These are phyloP conservation scores for Rosellinia necatrix DNA, from an alignment of 2,329 filamentous ascomycete species.

Conservation along the genomic window DNA sequence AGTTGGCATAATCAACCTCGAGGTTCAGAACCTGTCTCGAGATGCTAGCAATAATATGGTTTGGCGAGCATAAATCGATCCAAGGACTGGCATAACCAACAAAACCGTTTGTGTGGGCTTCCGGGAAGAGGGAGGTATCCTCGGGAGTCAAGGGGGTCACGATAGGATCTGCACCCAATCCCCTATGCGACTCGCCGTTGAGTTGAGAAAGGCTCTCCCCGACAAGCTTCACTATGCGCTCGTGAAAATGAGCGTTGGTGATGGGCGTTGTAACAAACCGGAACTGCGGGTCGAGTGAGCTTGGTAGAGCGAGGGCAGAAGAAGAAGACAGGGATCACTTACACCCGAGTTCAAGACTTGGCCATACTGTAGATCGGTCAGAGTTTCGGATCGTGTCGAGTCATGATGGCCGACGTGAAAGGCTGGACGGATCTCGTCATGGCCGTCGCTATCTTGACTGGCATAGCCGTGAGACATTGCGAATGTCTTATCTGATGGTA, in stretches of 20 bases:
- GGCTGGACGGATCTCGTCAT: constrained; percentile 55
- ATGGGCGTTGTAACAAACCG: constrained; percentile 79
- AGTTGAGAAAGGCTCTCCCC: constrained; percentile 57
- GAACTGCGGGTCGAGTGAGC: constrained; percentile 57
- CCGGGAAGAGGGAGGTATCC: constrained; percentile 76
- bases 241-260: constrained; percentile 74
- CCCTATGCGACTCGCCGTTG: constrained; percentile 50
- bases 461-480: constrained; percentile 33
- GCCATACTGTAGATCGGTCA: constrained; percentile 67
- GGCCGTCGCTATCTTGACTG: constrained; percentile 37
- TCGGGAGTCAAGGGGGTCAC: constrained; percentile 74
- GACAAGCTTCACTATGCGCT: constrained; percentile 67
- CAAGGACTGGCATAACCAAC: constrained; percentile 84
- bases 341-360: constrained; percentile 72
- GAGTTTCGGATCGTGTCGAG: constrained; percentile 61
- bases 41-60: constrained; percentile 82
- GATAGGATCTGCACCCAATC: constrained; percentile 59
- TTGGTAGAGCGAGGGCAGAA: background rate
- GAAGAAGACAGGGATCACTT: constrained; percentile 44
- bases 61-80: constrained; percentile 85
- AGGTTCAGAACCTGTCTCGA: constrained; percentile 89
- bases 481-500: background rate
- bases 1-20: constrained; percentile 92
- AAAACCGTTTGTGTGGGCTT: constrained; percentile 70
- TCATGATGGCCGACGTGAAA: constrained; percentile 80